Evolutionary conservation across 2,329 filamentous ascomycete genomes (phyloP).

Genomic region (Albifimbria verrucaria): DNA sequence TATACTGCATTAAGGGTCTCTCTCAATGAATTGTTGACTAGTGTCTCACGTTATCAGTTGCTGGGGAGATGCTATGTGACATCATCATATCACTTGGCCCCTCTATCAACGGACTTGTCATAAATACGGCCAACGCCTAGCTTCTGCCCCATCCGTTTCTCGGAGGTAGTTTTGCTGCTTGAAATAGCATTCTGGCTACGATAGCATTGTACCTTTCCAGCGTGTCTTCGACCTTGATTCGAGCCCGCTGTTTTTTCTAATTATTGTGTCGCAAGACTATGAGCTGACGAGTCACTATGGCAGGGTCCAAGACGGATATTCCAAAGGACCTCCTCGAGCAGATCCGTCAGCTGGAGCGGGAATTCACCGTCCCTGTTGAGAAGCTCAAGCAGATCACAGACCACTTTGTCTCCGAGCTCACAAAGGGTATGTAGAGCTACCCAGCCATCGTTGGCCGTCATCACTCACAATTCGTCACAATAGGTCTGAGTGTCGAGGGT

Average conservation of each 20-base stretch:
- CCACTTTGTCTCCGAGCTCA: conserved; percentile 85
- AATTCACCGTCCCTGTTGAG: conserved; percentile 72
- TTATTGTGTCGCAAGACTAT: background rate
- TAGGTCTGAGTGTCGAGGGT: conserved; percentile 80
- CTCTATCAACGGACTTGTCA: background rate
- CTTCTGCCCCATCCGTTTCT: no score
- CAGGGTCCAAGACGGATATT: conserved; percentile 88
- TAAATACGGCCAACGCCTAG: no score
- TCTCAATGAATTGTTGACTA: background rate
- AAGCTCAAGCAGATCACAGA: conserved; percentile 89
- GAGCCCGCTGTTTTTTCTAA: background rate
- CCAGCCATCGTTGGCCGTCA: no score
- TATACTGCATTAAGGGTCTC: background rate
- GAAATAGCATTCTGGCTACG: background rate
- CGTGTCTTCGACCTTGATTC: background rate
- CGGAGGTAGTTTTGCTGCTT: no score
- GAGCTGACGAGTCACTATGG: conserved; percentile 15
- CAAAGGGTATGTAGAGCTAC: conserved; percentile 60
- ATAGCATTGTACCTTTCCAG: background rate
- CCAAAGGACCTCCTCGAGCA: conserved; percentile 78
- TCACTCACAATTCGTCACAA: conserved; percentile 6
- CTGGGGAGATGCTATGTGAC: background rate
- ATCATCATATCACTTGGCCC: background rate
- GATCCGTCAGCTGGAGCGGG: conserved; percentile 78
- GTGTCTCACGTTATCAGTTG: background rate